Evolutionary conservation across 352 stramenopile species (phyloP).

Genomic region (Peronospora belbahrii): DNA sequence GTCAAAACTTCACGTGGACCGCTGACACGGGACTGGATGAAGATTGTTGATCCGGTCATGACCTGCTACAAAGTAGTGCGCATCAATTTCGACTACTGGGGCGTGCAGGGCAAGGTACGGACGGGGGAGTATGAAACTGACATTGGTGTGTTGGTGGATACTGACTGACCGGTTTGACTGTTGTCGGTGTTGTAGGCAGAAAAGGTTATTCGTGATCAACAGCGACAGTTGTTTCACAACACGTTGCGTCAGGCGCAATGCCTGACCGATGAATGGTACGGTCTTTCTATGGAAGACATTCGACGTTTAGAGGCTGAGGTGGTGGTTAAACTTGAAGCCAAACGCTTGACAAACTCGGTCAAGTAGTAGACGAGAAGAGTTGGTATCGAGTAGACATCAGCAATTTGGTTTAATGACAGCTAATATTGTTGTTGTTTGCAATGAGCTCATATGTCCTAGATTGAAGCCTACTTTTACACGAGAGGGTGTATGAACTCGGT

Average conservation of each 20-base stretch:
- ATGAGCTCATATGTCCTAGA: background rate
- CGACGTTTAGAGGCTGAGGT: slow-evolving; percentile 67
- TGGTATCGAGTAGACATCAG: slow-evolving; percentile 4
- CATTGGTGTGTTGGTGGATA: background rate
- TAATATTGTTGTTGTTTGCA: slow-evolving; percentile 11
- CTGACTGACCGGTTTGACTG: background rate
- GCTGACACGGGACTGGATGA: slow-evolving; percentile 54
- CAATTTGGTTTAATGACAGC: slow-evolving; percentile 9
- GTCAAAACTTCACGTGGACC: slow-evolving; percentile 65
- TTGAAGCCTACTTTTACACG: background rate
- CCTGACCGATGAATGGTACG: slow-evolving; percentile 75
- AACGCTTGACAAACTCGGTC: slow-evolving; percentile 40
- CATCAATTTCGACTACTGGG: slow-evolving; percentile 87
- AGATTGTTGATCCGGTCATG: slow-evolving; percentile 70
- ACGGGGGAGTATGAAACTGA: too few species aligned
- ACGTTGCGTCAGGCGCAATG: slow-evolving; percentile 68
- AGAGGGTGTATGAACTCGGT: too few species aligned
- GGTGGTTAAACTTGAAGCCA: slow-evolving; percentile 67
- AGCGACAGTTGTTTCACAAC: slow-evolving; percentile 76
- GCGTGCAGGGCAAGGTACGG: slow-evolving; percentile 62
- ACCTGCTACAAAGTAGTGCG: slow-evolving; percentile 84
- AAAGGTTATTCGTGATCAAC: slow-evolving; percentile 77
- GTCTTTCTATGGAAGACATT: slow-evolving; percentile 81
- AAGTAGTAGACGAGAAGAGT: slow-evolving; percentile 31
- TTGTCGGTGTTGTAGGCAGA: slow-evolving; percentile 32